Evolutionary conservation across 768 basidiomycete species (phyloP).

Genomic region (Rhodotorula babjevae): DNA sequence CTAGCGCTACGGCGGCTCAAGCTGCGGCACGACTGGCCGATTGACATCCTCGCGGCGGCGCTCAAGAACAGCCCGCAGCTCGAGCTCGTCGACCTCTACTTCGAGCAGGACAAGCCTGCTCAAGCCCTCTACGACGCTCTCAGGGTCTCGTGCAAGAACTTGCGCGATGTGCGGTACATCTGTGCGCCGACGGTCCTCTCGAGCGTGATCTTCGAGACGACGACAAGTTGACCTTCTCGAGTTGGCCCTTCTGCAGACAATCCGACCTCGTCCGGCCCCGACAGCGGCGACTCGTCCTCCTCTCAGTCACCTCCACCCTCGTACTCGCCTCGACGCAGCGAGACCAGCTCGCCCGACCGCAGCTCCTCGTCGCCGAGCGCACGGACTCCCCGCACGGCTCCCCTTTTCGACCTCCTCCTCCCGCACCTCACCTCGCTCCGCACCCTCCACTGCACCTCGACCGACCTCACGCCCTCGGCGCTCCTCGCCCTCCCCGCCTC

Average conservation of each 20-base stretch:
- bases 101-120: neutral
- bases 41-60: neutral
- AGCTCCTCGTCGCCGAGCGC: neutral
- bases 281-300: neutral
- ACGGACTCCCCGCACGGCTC: neutral
- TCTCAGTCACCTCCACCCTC: neutral
- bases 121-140: neutral
- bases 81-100: neutral
- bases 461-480: constrained; percentile 1
- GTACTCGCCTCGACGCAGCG: neutral
- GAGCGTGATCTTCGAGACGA: too few relatives aligned
- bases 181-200: neutral
- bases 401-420: constrained; percentile 9
- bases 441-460: neutral
- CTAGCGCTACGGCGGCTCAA: neutral
- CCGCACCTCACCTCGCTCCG: neutral
- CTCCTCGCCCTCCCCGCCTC: constrained; percentile 1
- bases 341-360: too few relatives aligned
- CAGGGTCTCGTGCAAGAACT: neutral
- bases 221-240: neutral
- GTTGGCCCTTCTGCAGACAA: neutral
- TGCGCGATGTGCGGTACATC: neutral
- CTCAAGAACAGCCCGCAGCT: neutral
- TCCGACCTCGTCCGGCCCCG: neutral
- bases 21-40: constrained; percentile 1